Conservation (phyloP, 768 basidiomycete genomes). For the Rhizopogon roseolus region DNA sequence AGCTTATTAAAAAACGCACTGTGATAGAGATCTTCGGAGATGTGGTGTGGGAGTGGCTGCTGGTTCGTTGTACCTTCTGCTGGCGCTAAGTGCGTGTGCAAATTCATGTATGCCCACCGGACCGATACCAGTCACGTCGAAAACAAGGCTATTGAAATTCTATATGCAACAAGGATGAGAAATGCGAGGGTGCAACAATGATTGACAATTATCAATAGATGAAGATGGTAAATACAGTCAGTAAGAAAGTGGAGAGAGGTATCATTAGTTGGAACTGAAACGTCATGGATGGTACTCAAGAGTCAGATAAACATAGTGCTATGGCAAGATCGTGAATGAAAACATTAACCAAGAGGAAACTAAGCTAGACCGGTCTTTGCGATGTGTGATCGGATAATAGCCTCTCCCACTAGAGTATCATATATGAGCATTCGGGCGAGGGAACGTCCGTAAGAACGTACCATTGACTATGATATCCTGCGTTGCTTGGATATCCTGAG, state of each 20-base stretch:
- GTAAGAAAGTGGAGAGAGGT: not conserved
- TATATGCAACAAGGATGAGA: not conserved
- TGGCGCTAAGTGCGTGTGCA: constrained; percentile 1
- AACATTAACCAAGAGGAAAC: not conserved
- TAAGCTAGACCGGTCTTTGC: constrained; percentile 42
- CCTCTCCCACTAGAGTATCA: constrained; percentile 49
- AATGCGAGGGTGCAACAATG: not conserved
- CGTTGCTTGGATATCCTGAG: constrained; percentile 61
- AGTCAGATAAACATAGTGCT: constrained; percentile 1
- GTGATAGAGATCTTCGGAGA: not conserved
- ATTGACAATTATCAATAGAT: not conserved
- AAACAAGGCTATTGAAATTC: not conserved
- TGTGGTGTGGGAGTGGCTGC: not conserved
- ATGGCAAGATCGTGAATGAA: not conserved
- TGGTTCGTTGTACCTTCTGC: no score
- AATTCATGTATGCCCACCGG: not conserved
- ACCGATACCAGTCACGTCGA: not conserved
- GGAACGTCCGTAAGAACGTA: constrained; percentile 21
- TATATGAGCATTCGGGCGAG: constrained; percentile 1
- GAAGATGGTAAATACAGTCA: not conserved
- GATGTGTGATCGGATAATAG: constrained; percentile 63
- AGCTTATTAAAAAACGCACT: not conserved
- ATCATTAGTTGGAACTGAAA: not conserved
- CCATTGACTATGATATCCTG: constrained; percentile 62
- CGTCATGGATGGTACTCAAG: constrained; percentile 1